Percentiles rank a stretch among this genome's conserved stretches.
These are phyloP conservation scores for Incumbomyces delicatus DNA, from an alignment of 2,329 filamentous ascomycete genomes.

Conservation along the genomic window DNA sequence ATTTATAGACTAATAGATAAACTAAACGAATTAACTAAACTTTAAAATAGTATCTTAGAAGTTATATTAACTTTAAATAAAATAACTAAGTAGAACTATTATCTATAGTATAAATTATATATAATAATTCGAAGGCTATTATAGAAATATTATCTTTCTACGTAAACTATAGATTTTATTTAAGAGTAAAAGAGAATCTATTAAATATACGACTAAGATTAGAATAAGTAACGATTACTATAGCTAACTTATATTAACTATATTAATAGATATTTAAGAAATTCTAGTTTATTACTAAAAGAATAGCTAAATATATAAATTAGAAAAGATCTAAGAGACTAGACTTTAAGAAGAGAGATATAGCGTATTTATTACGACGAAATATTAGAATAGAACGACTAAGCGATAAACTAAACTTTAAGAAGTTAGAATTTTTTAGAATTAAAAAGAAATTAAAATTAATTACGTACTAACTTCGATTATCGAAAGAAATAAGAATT, in stretches of 20 bases:
- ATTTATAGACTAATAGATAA: conserved; percentile 9
- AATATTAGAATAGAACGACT: conserved; percentile 12
- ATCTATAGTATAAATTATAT: too few species aligned
- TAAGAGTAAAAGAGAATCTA: too few species aligned
- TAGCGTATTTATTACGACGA: conserved; percentile 10
- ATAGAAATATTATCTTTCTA: conserved; percentile 8
- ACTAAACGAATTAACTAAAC: conserved; percentile 11
- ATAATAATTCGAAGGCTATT: not conserved
- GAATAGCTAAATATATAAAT: conserved; percentile 6
- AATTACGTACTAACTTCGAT: conserved; percentile 8
- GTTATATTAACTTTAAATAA: too few species aligned
- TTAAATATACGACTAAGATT: not conserved
- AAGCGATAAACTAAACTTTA: conserved; percentile 11
- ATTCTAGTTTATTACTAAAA: conserved; percentile 7
- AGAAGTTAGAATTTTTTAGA: conserved; percentile 6
- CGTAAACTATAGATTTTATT: conserved; percentile 6
- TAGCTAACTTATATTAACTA: conserved; percentile 1
- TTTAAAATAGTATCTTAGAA: not conserved
- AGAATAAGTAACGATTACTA: too few species aligned
- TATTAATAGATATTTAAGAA: conserved; percentile 6
- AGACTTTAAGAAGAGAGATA: conserved; percentile 3
- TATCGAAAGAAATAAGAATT: conserved; percentile 8
- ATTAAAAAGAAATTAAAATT: conserved; percentile 9
- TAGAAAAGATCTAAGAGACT: conserved; percentile 7
- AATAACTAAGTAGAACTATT: too few species aligned